Conservation (phyloP, 192 early-diverging fungal genomes). For the Coemansia sp. region DNA sequence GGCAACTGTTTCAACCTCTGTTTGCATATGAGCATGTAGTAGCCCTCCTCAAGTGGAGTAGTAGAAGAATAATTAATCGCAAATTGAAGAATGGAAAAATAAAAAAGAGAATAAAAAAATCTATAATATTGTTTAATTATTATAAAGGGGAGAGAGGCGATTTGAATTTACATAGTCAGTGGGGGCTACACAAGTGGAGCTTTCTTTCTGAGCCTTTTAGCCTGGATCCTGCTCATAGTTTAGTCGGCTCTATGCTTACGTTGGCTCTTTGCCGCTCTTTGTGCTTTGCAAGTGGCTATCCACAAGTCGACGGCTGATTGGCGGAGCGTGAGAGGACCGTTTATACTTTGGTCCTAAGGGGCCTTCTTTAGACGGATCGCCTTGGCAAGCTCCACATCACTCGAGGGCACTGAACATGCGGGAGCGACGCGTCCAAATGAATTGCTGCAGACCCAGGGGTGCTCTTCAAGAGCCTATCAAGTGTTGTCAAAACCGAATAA, state of each 20-base stretch:
- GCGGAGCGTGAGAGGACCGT: conserved; percentile 3
- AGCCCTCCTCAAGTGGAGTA: background rate
- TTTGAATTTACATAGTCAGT: background rate
- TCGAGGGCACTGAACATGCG: background rate
- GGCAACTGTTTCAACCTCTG: conserved; percentile 52
- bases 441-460: background rate
- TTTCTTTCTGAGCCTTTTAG: conserved; percentile 5
- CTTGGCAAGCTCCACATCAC: background rate
- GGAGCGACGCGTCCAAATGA: background rate
- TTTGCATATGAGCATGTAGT: conserved; percentile 51
- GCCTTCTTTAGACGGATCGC: background rate
- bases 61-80: conserved; percentile 3
- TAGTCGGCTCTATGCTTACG: background rate
- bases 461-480: background rate
- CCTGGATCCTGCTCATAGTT: background rate
- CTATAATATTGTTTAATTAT: conserved; percentile 1
- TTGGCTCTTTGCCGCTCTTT: conserved; percentile 8
- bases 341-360: background rate
- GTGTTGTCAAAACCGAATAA: too few relatives aligned
- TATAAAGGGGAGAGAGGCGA: background rate
- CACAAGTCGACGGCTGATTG: background rate
- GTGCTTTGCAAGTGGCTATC: background rate
- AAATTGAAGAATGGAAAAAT: background rate
- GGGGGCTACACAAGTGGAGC: conserved; percentile 14
- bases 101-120: conserved; percentile 5